These are phyloP conservation scores for Chlorencoelia australis DNA, from an alignment of 2,329 filamentous ascomycete genomes.

Conservation along the genomic window DNA sequence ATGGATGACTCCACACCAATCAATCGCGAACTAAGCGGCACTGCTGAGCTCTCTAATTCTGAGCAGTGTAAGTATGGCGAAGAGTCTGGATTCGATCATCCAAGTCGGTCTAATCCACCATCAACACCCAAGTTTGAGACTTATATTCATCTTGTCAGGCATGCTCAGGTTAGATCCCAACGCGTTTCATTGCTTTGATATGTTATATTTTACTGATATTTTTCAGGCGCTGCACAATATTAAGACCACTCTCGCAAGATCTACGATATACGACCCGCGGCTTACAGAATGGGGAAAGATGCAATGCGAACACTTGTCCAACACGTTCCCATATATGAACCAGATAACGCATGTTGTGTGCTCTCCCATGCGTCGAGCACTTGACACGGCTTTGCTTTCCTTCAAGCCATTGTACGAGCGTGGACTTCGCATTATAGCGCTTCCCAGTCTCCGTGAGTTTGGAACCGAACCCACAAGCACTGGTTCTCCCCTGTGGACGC, in stretches of 20 bases:
- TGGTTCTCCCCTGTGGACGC: too few species aligned
- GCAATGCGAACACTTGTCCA: neutral
- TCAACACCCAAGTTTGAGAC: too few species aligned
- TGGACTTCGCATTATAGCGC: too few species aligned
- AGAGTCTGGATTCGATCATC: too few species aligned
- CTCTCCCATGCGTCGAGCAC: slow-evolving; percentile 5
- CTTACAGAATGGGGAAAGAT: slow-evolving; percentile 1
- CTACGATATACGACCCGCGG: slow-evolving; percentile 4
- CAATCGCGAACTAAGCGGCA: too few species aligned
- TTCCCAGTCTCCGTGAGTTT: neutral
- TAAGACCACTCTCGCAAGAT: neutral
- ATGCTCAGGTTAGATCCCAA: neutral
- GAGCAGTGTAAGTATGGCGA: too few species aligned
- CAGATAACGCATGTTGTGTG: slow-evolving; percentile 4
- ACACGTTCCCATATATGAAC: slow-evolving; percentile 31
- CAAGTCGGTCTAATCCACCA: too few species aligned
- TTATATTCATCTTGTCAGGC: neutral
- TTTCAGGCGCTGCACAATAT: neutral
- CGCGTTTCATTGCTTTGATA: neutral
- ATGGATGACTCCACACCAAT: too few species aligned
- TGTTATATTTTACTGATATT: neutral
- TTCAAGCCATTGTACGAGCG: too few species aligned
- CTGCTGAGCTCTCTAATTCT: too few species aligned
- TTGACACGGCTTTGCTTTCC: too few species aligned
- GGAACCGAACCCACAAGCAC: neutral